Conservation (phyloP, 1,139 yeast species). For the Candida buenavistaensis region DNA sequence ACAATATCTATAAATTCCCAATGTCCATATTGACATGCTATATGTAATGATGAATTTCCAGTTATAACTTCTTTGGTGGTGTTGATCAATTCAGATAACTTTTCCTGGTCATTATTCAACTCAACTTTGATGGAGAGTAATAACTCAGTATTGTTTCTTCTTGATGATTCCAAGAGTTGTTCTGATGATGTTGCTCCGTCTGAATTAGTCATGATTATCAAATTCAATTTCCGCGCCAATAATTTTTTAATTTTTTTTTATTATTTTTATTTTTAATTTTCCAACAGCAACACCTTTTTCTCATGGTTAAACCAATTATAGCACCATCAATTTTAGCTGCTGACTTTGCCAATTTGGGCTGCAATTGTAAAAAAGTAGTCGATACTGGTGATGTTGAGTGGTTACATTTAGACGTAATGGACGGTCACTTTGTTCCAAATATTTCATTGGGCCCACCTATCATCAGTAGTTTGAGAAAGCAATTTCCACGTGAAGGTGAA, state of each 20-base stretch:
- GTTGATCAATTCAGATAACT: constrained; percentile 65
- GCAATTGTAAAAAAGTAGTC: constrained; percentile 81
- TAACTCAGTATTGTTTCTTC: constrained; percentile 84
- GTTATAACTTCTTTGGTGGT: constrained; percentile 67
- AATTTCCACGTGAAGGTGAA: constrained; percentile 58
- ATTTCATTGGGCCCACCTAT: constrained; percentile 92
- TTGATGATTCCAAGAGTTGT: constrained; percentile 81
- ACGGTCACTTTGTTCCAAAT: constrained; percentile 97
- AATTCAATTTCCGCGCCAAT: too few species aligned
- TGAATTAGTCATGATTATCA: too few species aligned
- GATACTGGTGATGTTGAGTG: constrained; percentile 78
- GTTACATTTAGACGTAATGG: constrained; percentile 98
- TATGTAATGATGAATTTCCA: constrained; percentile 80
- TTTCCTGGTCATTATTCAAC: constrained; percentile 42
- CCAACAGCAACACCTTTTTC: too few species aligned
- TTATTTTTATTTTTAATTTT: too few species aligned
- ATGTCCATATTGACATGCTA: constrained; percentile 79
- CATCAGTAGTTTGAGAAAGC: constrained; percentile 73
- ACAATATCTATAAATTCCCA: constrained; percentile 84
- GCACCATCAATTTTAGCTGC: constrained; percentile 98
- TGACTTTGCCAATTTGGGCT: constrained; percentile 85
- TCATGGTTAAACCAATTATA: constrained; percentile 72
- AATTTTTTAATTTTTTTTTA: too few species aligned
- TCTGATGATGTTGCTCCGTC: constrained; percentile 78
- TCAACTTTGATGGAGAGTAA: constrained; percentile 56